Evolutionary conservation across 2,329 filamentous ascomycete genomes (phyloP).

Genomic region (Aureobasidium pullulans): DNA sequence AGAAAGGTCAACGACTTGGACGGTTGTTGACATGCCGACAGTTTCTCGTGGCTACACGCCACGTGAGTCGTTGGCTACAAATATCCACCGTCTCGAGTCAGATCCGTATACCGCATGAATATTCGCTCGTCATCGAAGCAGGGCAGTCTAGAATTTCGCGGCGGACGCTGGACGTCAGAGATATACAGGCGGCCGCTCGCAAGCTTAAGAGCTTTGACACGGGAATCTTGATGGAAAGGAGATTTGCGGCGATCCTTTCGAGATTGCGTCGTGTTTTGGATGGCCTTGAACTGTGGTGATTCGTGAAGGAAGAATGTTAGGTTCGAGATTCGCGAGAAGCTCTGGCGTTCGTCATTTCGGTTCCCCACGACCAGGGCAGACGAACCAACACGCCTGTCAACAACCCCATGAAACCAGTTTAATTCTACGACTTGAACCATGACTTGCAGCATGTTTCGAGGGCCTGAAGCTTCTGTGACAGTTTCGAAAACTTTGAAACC

Average conservation of each 20-base stretch:
- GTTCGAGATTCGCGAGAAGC: background rate
- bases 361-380: background rate
- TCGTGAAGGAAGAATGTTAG: background rate
- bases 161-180: background rate
- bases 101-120: background rate
- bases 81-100: background rate
- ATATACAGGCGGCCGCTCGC: background rate
- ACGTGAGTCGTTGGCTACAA: background rate
- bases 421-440: background rate
- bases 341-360: conserved; percentile 2
- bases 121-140: background rate
- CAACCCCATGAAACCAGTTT: background rate
- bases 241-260: conserved; percentile 4
- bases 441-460: background rate
- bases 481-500: background rate
- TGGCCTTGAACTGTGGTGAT: background rate
- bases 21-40: background rate
- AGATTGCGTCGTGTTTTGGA: background rate
- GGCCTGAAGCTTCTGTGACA: background rate
- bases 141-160: background rate
- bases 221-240: background rate
- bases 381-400: background rate
- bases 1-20: background rate
- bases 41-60: background rate
- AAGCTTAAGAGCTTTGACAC: background rate